These are phyloP conservation scores for Citrullus colocynthis DNA, from an alignment of 306 rosid genomes.

Conservation along the genomic window DNA sequence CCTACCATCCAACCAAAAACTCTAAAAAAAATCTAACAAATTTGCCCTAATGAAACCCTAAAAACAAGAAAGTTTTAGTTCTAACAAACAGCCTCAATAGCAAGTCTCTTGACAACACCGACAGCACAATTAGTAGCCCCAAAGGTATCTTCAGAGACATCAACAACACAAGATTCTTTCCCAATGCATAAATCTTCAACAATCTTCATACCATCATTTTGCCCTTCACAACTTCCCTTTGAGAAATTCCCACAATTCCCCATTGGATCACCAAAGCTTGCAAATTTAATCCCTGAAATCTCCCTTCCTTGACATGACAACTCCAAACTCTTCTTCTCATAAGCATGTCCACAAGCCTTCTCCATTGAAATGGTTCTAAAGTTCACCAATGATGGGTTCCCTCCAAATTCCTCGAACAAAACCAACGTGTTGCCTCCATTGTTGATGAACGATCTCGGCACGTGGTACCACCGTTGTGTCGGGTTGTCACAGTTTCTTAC, in stretches of 20 bases:
- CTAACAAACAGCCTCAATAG: conserved; percentile 39
- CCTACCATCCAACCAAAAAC: too few relatives aligned
- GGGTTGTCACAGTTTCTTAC: conserved; percentile 37
- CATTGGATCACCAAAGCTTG: conserved; percentile 35
- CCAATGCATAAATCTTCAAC: conserved; percentile 32
- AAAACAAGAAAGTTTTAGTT: not conserved
- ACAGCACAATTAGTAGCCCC: conserved; percentile 26
- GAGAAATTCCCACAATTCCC: conserved; percentile 34
- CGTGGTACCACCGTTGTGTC: conserved; percentile 49
- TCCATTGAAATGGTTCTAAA: conserved; percentile 22
- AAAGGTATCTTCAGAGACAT: conserved; percentile 23
- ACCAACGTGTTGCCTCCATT: conserved; percentile 28
- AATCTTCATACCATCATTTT: conserved; percentile 10
- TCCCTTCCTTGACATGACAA: conserved; percentile 24
- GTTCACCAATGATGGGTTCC: conserved; percentile 26
- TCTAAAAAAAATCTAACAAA: not conserved
- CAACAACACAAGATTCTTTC: conserved; percentile 25
- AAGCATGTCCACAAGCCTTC: conserved; percentile 19
- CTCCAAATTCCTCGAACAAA: conserved; percentile 50
- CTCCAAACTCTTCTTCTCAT: conserved; percentile 26
- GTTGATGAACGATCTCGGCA: conserved; percentile 25
- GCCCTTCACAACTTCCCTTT: conserved; percentile 23
- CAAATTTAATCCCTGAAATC: conserved; percentile 30
- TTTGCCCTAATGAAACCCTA: not conserved
- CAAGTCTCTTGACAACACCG: conserved; percentile 21